Percentiles rank a stretch among this genome's conserved stretches.
These are phyloP conservation scores for Isabelozyma heimii DNA, from an alignment of 805 yeast species.

Conservation along the genomic window DNA sequence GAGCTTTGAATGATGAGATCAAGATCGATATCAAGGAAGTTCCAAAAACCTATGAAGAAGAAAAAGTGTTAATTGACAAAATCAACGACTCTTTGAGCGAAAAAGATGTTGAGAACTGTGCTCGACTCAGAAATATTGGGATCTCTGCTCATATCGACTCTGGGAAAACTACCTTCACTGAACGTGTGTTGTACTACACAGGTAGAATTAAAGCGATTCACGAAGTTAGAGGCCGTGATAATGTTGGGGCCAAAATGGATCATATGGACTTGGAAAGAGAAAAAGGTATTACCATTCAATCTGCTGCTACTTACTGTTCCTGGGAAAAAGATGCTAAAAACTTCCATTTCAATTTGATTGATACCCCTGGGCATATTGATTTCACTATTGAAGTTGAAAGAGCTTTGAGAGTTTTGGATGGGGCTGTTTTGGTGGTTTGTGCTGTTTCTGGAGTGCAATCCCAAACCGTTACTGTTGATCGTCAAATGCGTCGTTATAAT, in stretches of 20 bases:
- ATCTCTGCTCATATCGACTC: slow-evolving; percentile 98
- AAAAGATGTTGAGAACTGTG: slow-evolving; percentile 50
- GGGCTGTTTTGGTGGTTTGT: slow-evolving; percentile 97
- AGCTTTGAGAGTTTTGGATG: slow-evolving; percentile 96
- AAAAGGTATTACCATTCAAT: slow-evolving; percentile 97
- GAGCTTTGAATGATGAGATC: slow-evolving; percentile 2
- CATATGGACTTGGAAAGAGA: slow-evolving; percentile 98
- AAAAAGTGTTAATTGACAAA: slow-evolving; percentile 64
- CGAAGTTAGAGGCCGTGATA: slow-evolving; percentile 94
- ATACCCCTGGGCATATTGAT: slow-evolving; percentile 98
- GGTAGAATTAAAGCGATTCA: slow-evolving; percentile 97
- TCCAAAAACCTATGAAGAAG: slow-evolving; percentile 64
- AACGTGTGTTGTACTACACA: slow-evolving; percentile 92
- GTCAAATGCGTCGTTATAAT: slow-evolving; percentile 98
- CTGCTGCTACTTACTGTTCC: slow-evolving; percentile 97
- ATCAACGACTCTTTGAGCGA: slow-evolving; percentile 48
- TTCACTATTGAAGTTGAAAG: slow-evolving; percentile 98
- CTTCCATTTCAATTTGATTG: slow-evolving; percentile 91
- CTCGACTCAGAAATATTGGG: slow-evolving; percentile 86
- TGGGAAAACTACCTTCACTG: slow-evolving; percentile 97
- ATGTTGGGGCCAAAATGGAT: slow-evolving; percentile 99
- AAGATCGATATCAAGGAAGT: slow-evolving; percentile 3
- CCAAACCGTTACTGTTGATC: slow-evolving; percentile 96
- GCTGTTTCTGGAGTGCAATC: slow-evolving; percentile 99
- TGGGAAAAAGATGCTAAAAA: slow-evolving; percentile 75